These are phyloP conservation scores for Xylaria multiplex DNA, from an alignment of 2,329 filamentous ascomycete species.

Conservation along the genomic window DNA sequence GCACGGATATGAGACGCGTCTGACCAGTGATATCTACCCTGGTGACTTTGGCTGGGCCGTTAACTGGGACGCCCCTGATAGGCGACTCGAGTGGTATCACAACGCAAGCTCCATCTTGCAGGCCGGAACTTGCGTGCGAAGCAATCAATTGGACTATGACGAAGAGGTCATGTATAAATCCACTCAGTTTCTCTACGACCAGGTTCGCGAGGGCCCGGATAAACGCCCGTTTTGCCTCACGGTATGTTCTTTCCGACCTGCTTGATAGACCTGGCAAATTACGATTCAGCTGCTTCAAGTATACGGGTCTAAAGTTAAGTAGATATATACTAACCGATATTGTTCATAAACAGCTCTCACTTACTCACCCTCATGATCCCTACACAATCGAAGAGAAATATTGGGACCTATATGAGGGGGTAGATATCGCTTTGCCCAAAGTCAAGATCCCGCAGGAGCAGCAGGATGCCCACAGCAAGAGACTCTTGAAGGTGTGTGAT, in stretches of 20 bases:
- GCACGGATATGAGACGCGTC: slow-evolving; percentile 89
- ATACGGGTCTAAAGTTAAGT: background rate
- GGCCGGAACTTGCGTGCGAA: slow-evolving; percentile 86
- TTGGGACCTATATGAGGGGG: slow-evolving; percentile 90
- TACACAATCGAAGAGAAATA: slow-evolving; percentile 95
- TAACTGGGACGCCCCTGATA: slow-evolving; percentile 92
- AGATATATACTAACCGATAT: slow-evolving; percentile 21
- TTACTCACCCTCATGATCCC: slow-evolving; percentile 94
- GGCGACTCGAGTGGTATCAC: slow-evolving; percentile 92
- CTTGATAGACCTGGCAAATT: background rate
- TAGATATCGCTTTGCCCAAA: slow-evolving; percentile 85
- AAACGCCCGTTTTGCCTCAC: slow-evolving; percentile 87
- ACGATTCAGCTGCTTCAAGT: background rate
- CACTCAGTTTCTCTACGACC: slow-evolving; percentile 88
- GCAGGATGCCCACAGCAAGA: slow-evolving; percentile 87
- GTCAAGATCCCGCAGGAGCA: slow-evolving; percentile 81
- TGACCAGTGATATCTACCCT: slow-evolving; percentile 96
- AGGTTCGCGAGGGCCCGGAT: slow-evolving; percentile 80
- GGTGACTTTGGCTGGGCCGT: slow-evolving; percentile 95
- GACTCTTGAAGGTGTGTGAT: slow-evolving; percentile 86
- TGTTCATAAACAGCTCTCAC: slow-evolving; percentile 67
- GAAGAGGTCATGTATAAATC: slow-evolving; percentile 96
- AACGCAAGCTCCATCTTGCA: slow-evolving; percentile 94
- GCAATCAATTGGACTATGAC: slow-evolving; percentile 95
- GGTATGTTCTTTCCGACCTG: slow-evolving; percentile 51